phyloP scores from a whole-genome alignment of 495 filamentous ascomycete genomes.

The Penicillium robsamsonii region DNA sequence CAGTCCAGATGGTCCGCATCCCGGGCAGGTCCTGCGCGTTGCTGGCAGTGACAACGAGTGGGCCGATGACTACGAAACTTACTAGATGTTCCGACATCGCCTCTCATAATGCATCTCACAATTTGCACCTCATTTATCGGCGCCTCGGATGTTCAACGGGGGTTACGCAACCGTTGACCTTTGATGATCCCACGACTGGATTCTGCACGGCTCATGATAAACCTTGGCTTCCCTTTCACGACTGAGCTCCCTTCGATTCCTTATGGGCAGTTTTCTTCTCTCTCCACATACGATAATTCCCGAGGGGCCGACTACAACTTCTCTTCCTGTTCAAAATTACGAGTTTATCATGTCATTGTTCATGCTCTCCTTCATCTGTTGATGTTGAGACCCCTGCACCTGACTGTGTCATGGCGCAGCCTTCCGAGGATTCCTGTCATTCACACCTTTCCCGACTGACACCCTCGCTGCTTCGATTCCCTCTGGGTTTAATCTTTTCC shows the following conservation, averaged over 20 bases:
- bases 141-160: slow-evolving; percentile 21
- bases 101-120: slow-evolving; percentile 5
- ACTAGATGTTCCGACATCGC: slow-evolving; percentile 26
- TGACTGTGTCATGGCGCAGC: slow-evolving; percentile 6
- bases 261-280: slow-evolving; percentile 15
- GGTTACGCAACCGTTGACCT: slow-evolving; percentile 22
- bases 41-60: slow-evolving; percentile 50
- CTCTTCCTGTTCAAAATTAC: slow-evolving; percentile 31
- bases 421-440: slow-evolving; percentile 13
- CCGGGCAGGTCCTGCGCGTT: slow-evolving; percentile 40
- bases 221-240: slow-evolving; percentile 21
- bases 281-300: slow-evolving; percentile 11
- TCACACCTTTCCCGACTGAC: slow-evolving; percentile 8
- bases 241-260: slow-evolving; percentile 21
- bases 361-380: slow-evolving; percentile 25
- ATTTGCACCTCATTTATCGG: slow-evolving; percentile 11
- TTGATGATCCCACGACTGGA: slow-evolving; percentile 29
- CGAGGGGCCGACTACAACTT: slow-evolving; percentile 9
- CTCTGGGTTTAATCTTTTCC: slow-evolving; percentile 21
- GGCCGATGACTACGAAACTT: slow-evolving; percentile 50
- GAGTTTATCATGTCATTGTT: slow-evolving; percentile 31
- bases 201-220: slow-evolving; percentile 26
- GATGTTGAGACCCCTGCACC: slow-evolving; percentile 18
- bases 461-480: slow-evolving; percentile 11
- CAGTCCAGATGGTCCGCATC: slow-evolving; percentile 41